Base-by-base conservation (phyloP, 1,284 basidiomycete genomes). In the Malassezia globosa region DNA sequence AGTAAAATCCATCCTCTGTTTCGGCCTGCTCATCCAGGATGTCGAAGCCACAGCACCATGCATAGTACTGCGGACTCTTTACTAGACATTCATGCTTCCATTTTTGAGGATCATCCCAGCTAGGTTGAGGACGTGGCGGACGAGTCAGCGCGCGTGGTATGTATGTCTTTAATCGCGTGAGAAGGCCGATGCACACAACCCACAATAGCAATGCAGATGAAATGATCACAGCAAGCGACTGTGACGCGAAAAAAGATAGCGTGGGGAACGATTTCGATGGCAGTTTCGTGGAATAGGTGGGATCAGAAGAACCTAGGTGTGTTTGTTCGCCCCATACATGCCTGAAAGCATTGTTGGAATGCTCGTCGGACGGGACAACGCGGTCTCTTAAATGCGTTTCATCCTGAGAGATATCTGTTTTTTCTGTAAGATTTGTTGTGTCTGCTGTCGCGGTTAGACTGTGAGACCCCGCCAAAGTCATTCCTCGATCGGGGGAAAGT, bases 21-120 rank as follows among this genome's bases (percentile, higher is more conserved):
- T 78, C 77, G 18, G 79, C 75, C 21, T 73, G 74, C 64, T 79
- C 77, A 58, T 80, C 75, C 46, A 76, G 71, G 38, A 81, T 78
- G 54, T 80, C 77, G 63, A 79, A 77, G 3, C 79, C 79, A 37
- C 77, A 75, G 41, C 73, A 72, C 19, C 63, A 63, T 0, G 79
- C 80, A 65, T 81, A 81, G 72, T 79, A 79, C 33, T 68, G 64
- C 3, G 79, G 76, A 54, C 80, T 77, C 54, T 78, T 79, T 51
- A 74, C 73, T 27, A 79, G 72, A 51, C 75, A 74, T 37, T 71
- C 68, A 36, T 74, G 73, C 48, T 65, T 65, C 75, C 76, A 79
- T 45, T 75, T 73, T 31, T 64, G 59, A 4, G 73, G 72, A 39
- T 77, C 72, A 58, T 81, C 79, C 80, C 80, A 80, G 4, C 58